phyloP scores from a whole-genome alignment of 2,329 filamentous ascomycete genomes.

The Lasiodiplodia sp. region DNA sequence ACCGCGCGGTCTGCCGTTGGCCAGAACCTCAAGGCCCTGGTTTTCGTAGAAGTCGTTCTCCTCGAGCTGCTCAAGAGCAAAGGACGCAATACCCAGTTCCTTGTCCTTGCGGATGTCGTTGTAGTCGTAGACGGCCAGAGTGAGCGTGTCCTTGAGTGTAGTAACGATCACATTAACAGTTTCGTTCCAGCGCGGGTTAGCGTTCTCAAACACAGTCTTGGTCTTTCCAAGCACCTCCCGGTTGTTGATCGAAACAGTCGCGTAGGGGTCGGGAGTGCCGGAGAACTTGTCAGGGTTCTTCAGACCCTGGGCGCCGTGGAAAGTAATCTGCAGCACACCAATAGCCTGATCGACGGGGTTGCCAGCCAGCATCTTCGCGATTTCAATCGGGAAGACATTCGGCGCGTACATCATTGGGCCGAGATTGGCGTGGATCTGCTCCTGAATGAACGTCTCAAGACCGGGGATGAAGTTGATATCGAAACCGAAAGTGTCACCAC shows the following conservation, averaged over 20 bases:
- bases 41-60: conserved; percentile 81
- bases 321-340: conserved; percentile 87
- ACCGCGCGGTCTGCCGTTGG: conserved; percentile 84
- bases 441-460: conserved; percentile 89
- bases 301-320: conserved; percentile 89
- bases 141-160: conserved; percentile 86
- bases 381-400: conserved; percentile 97
- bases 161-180: conserved; percentile 95
- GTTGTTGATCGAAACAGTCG: conserved; percentile 82
- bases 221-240: conserved; percentile 84
- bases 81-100: conserved; percentile 86
- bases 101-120: conserved; percentile 98
- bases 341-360: conserved; percentile 95
- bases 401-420: conserved; percentile 98
- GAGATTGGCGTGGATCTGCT: conserved; percentile 93
- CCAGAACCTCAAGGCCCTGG: conserved; percentile 81
- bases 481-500: conserved; percentile 93
- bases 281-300: conserved; percentile 96
- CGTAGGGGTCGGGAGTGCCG: conserved; percentile 90
- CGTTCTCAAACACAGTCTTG: conserved; percentile 83
- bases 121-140: conserved; percentile 86
- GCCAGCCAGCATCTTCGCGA: conserved; percentile 96
- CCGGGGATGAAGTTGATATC: conserved; percentile 99
- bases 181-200: conserved; percentile 93
- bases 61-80: conserved; percentile 83